A percentile compares a stretch with the other conserved stretches of the same genome.
phyloP scores from a whole-genome alignment of 1,284 basidiomycete species.

The Phellinidium pouzarii region DNA sequence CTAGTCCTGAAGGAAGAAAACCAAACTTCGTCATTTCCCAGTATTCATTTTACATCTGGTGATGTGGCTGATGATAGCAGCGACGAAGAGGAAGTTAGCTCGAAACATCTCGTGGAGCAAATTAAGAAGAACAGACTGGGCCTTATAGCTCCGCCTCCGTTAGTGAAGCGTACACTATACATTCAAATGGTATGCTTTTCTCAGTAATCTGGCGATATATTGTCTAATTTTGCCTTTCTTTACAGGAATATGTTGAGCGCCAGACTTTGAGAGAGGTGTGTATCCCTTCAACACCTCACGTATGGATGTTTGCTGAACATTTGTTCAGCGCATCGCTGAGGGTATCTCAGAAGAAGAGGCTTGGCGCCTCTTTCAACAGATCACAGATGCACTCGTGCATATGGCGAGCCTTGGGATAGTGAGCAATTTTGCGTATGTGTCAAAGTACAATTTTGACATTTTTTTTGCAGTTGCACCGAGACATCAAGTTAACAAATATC shows the following conservation, averaged over 20 bases:
- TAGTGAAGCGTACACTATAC: constrained; percentile 63
- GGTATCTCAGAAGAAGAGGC: constrained; percentile 78
- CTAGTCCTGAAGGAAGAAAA: constrained; percentile 45
- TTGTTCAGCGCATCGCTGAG: constrained; percentile 62
- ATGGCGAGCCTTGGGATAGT: constrained; percentile 86
- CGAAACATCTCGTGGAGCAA: constrained; percentile 10
- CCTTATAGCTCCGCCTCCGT: constrained; percentile 29
- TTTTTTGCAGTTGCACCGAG: constrained; percentile 66
- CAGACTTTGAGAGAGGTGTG: constrained; percentile 76
- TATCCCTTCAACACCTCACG: constrained; percentile 7
- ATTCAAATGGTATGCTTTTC: constrained; percentile 72
- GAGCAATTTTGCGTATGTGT: constrained; percentile 22
- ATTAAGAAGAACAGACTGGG: not conserved
- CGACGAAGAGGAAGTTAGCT: constrained; percentile 30
- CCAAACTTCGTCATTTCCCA: constrained; percentile 59
- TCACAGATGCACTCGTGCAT: constrained; percentile 89
- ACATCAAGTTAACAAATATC: constrained; percentile 89
- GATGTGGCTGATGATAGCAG: constrained; percentile 33
- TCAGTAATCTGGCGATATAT: not conserved
- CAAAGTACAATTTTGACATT: constrained; percentile 9
- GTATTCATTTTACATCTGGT: constrained; percentile 62
- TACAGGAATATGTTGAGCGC: constrained; percentile 81
- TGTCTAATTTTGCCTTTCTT: constrained; percentile 16
- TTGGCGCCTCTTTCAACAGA: constrained; percentile 88
- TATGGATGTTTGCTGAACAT: not conserved